These are phyloP conservation scores for Chrysopogon serrulatus DNA, from an alignment of 176 grass and related monocot species.

Conservation along the genomic window DNA sequence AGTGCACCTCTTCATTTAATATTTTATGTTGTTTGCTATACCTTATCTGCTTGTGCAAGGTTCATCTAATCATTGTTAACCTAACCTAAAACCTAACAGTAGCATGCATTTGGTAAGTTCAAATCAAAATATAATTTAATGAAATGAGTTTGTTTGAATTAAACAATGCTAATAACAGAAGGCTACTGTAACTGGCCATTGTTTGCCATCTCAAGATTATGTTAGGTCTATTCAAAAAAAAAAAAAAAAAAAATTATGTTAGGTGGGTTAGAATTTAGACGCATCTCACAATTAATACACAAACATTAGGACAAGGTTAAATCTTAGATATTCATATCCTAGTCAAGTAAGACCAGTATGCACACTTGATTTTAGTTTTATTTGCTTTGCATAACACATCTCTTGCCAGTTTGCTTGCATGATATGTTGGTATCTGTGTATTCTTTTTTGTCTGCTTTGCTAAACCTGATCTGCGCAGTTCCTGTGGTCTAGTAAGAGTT, in stretches of 20 bases:
- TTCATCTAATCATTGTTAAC: not conserved
- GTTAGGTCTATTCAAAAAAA: too few species aligned
- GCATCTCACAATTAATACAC: not conserved
- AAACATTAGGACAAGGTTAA: not conserved
- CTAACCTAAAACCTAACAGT: not conserved
- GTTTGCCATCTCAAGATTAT: not conserved
- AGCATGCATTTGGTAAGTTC: not conserved
- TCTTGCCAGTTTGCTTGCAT: slow-evolving; percentile 23
- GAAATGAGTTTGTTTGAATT: not conserved
- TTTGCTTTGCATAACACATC: slow-evolving; percentile 9
- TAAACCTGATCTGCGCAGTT: not conserved
- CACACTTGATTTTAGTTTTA: slow-evolving; percentile 5
- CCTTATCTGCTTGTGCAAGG: slow-evolving; percentile 1
- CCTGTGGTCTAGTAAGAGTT: not conserved
- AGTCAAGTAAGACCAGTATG: not conserved
- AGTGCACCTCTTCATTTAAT: not conserved
- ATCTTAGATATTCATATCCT: not conserved
- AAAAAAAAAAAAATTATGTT: not conserved
- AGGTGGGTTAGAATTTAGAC: not conserved
- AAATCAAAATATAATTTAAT: not conserved
- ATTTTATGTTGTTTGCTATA: not conserved
- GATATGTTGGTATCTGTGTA: not conserved
- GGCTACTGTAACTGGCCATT: not conserved
- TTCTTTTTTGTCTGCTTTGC: slow-evolving; percentile 10
- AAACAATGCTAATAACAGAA: not conserved